Base-by-base conservation (phyloP, 2,329 filamentous ascomycete species). In the Whalleya microplaca region DNA sequence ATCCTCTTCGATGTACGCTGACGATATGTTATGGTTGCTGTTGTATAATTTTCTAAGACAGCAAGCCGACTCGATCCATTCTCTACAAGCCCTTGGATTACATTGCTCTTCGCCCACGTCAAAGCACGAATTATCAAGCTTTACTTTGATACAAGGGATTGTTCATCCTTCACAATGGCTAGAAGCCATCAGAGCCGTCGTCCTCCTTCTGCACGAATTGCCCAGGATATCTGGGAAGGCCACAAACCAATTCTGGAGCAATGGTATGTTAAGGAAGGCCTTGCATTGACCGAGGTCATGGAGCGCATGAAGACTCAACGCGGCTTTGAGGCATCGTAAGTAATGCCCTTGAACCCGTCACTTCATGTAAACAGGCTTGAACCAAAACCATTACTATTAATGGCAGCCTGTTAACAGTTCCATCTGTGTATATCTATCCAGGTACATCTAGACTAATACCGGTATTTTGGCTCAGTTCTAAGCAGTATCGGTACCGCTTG, bases 401-500 rank as follows among this genome's bases (percentile, higher is more conserved):
- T 27, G 23, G 9, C 32, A 16, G 32, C 14, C 3, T 8, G 9
- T 37, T 37, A 12, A 3, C 3, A 3, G 32, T 37, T 8, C 32
- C 4, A 16, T 16, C 14, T 16, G 14, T 37, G 3, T 37, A 37
- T 37, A 37, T 19, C 8, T 21, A 37, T 29, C 20, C 47, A 23
- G 18, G 16, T 23, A 2, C 3, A 4, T 27, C 12, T 3, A 32
- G 14, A 27, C 51, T 53, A 27, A 53, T 40, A 37, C 21, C 8
- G 2, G 19, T 12, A 37, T 37, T 3, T 3, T 16, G 32, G 32
- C 7, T 29, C 20, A 57, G 53, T 19, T 6, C 2, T 27, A 59
- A 59, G 21, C 56, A 59, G 43, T 59, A 53, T 29, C 54, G 61
- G 40, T 64, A 64, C 21, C 53, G 58, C 7, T 21, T 65, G 18